These are phyloP conservation scores for Berkeleyomyces rouxiae DNA, from an alignment of 2,329 filamentous ascomycete genomes.

Conservation along the genomic window DNA sequence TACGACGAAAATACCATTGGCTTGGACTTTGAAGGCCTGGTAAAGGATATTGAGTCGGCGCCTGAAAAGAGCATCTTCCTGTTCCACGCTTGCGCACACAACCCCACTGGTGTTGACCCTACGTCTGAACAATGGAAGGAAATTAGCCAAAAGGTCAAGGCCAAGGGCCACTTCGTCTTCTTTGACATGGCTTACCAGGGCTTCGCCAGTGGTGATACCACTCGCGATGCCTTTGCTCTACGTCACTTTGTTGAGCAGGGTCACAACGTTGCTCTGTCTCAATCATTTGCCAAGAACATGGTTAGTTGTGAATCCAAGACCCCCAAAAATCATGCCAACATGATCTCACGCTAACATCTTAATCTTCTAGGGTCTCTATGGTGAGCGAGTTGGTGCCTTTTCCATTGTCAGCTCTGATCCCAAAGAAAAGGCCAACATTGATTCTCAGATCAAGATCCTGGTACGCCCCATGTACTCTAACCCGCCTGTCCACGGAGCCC, in stretches of 20 bases:
- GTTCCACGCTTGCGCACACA: slow-evolving; percentile 94
- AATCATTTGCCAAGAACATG: slow-evolving; percentile 99
- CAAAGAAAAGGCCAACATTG: slow-evolving; percentile 88
- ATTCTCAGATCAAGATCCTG: slow-evolving; percentile 96
- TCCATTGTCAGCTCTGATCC: slow-evolving; percentile 71
- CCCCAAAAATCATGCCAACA: not conserved
- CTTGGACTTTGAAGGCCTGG: slow-evolving; percentile 87
- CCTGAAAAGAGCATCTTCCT: slow-evolving; percentile 78
- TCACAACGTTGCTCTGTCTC: slow-evolving; percentile 72
- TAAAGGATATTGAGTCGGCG: slow-evolving; percentile 77
- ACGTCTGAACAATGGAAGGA: slow-evolving; percentile 82
- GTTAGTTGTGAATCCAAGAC: slow-evolving; percentile 26
- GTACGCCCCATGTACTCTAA: slow-evolving; percentile 96
- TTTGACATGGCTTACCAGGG: slow-evolving; percentile 99
- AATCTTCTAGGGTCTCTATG: slow-evolving; percentile 66
- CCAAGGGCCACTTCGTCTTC: slow-evolving; percentile 78
- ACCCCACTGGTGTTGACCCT: slow-evolving; percentile 92
- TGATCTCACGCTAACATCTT: not conserved
- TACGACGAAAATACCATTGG: slow-evolving; percentile 98
- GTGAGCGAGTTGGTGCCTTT: slow-evolving; percentile 95
- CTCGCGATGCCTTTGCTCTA: slow-evolving; percentile 85
- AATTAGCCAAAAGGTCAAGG: slow-evolving; percentile 76
- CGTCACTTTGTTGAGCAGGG: slow-evolving; percentile 87
- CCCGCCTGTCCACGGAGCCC: slow-evolving; percentile 89
- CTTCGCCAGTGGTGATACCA: slow-evolving; percentile 81